phyloP scores from a whole-genome alignment of 495 filamentous ascomycete genomes.

The Penicillium maclennaniae region DNA sequence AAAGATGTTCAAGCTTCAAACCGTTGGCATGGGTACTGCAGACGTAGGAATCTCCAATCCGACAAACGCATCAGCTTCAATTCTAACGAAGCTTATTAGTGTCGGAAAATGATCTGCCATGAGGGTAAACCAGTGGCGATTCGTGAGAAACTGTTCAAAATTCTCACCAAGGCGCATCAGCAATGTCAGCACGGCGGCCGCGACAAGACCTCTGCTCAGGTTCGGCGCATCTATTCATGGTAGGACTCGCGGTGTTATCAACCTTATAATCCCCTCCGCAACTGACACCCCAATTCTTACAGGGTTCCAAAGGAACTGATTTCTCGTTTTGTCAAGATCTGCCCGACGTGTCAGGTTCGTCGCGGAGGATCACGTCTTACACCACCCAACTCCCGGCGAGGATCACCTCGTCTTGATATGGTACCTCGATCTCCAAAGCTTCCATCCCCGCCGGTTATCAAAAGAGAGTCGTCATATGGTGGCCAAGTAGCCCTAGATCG shows the following conservation, averaged over 20 bases:
- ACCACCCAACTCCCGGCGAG: conserved; percentile 42
- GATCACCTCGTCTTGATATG: conserved; percentile 39
- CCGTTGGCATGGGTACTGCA: conserved; percentile 32
- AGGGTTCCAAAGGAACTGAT: conserved; percentile 59
- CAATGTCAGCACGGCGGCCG: conserved; percentile 58
- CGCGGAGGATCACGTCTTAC: conserved; percentile 44
- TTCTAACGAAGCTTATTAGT: conserved; percentile 23
- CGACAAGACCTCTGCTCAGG: conserved; percentile 57
- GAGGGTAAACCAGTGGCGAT: conserved; percentile 60
- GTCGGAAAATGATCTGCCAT: conserved; percentile 50
- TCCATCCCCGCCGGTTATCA: conserved; percentile 36
- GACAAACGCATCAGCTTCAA: background rate
- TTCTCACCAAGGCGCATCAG: conserved; percentile 53
- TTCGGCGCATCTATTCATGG: conserved; percentile 56
- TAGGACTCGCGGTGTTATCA: conserved; percentile 20
- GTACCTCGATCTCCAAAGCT: conserved; percentile 40
- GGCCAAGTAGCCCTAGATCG: conserved; percentile 26
- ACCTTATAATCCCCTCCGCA: background rate
- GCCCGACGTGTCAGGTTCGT: conserved; percentile 49
- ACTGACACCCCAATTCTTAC: conserved; percentile 2
- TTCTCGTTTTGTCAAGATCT: conserved; percentile 55
- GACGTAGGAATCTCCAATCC: conserved; percentile 25
- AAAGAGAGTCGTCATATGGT: conserved; percentile 34
- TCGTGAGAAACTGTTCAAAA: conserved; percentile 54
- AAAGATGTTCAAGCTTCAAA: conserved; percentile 55